Evolutionary conservation across 805 yeast genomes (phyloP).

Genomic region (Jamesozyma piceae): DNA sequence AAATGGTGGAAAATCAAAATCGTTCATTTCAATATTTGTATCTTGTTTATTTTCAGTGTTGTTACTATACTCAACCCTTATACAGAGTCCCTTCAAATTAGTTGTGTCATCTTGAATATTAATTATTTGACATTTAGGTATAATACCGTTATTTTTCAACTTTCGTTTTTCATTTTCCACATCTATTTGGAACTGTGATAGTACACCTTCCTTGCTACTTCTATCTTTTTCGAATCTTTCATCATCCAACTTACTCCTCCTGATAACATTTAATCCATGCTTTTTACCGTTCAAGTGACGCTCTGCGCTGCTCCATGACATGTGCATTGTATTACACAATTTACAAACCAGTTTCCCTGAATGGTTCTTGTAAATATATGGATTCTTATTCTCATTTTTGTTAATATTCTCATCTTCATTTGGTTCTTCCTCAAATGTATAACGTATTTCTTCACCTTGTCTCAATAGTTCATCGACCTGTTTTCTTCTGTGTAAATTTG

Average conservation of each 20-base stretch:
- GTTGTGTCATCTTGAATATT: constrained; percentile 59
- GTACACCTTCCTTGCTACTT: constrained; percentile 14
- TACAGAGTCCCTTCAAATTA: constrained; percentile 52
- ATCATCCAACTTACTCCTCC: constrained; percentile 36
- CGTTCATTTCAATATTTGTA: neutral
- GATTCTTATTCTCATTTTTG: constrained; percentile 36
- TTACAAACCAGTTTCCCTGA: constrained; percentile 80
- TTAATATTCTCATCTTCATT: constrained; percentile 34
- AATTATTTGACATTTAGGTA: constrained; percentile 59
- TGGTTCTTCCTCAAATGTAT: constrained; percentile 41
- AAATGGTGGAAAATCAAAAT: constrained; percentile 41
- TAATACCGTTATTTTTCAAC: constrained; percentile 11
- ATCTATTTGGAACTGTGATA: constrained; percentile 19
- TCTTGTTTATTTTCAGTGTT: constrained; percentile 20
- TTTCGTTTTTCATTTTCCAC: constrained; percentile 15
- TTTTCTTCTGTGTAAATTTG: constrained; percentile 58
- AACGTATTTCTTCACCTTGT: constrained; percentile 31
- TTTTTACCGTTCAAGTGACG: constrained; percentile 78
- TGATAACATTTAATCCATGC: constrained; percentile 65
- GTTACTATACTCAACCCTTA: constrained; percentile 47
- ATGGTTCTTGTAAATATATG: constrained; percentile 76
- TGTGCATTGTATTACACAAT: constrained; percentile 75
- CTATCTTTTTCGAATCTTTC: constrained; percentile 11
- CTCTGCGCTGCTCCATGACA: constrained; percentile 68
- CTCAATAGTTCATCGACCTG: constrained; percentile 55